Evolutionary conservation across 768 basidiomycete genomes (phyloP).

Genomic region (Collybia mongolica): DNA sequence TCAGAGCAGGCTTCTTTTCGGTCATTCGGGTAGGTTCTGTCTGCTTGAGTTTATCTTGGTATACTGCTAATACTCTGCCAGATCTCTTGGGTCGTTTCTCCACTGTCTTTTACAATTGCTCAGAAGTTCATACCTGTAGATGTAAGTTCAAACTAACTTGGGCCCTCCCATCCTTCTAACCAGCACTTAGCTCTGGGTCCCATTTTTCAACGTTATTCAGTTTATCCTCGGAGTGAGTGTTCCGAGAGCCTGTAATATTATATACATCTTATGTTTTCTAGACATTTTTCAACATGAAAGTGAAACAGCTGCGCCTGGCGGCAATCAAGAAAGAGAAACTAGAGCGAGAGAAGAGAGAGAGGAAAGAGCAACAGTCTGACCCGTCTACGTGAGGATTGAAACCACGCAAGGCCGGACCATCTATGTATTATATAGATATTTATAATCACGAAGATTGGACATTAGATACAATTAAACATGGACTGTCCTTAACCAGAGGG

Average conservation of each 20-base stretch:
- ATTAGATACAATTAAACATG: constrained; percentile 31
- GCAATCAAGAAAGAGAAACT: constrained; percentile 49
- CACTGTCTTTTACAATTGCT: constrained; percentile 70
- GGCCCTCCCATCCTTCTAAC: constrained; percentile 2
- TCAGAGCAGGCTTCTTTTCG: constrained; percentile 70
- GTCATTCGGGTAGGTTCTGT: constrained; percentile 60
- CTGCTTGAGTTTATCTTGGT: neutral
- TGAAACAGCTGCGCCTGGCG: constrained; percentile 61
- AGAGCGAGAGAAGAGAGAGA: constrained; percentile 26
- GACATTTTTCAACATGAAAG: constrained; percentile 74
- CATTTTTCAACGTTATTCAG: constrained; percentile 80
- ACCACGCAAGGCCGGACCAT: no score
- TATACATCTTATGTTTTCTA: constrained; percentile 19
- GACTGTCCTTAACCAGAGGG: constrained; percentile 21
- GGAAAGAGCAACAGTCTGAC: constrained; percentile 20
- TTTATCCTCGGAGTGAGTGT: constrained; percentile 72
- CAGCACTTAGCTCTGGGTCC: constrained; percentile 70
- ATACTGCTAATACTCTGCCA: constrained; percentile 23
- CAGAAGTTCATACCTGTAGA: constrained; percentile 80
- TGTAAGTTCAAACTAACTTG: constrained; percentile 33
- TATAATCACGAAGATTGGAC: constrained; percentile 17
- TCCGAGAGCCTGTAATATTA: neutral
- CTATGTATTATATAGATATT: constrained; percentile 13
- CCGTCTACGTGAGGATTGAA: neutral
- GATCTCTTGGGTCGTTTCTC: constrained; percentile 82